Conservation (phyloP, 148 eudicot species). For the Vaccinium myrtillus region DNA sequence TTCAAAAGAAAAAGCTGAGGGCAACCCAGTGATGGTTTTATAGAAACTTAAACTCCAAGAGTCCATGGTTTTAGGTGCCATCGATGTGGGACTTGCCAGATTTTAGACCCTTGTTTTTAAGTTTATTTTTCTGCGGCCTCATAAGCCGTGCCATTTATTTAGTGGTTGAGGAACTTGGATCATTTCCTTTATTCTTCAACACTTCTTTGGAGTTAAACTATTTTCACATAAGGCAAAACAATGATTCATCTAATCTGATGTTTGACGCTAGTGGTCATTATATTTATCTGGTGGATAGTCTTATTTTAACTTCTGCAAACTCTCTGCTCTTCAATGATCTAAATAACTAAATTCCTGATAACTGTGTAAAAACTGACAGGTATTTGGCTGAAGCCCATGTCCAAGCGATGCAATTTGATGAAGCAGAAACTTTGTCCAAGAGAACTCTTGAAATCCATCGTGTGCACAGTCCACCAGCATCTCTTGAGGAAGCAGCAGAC, state of each 20-base stretch:
- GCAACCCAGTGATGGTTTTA: not conserved
- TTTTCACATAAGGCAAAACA: not conserved
- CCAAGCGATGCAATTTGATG: conserved; percentile 97
- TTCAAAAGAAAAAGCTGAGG: not conserved
- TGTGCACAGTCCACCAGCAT: conserved; percentile 87
- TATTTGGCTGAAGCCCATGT: conserved; percentile 97
- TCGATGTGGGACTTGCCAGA: not conserved
- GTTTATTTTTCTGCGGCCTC: not conserved
- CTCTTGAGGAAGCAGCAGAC: conserved; percentile 96
- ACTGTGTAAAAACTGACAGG: conserved; percentile 35
- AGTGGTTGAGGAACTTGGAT: not conserved
- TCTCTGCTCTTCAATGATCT: not conserved
- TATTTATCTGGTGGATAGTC: conserved; percentile 9
- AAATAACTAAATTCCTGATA: not conserved
- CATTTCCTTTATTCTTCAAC: not conserved
- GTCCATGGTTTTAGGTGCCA: not conserved
- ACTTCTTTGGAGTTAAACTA: not conserved
- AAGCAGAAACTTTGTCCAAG: conserved; percentile 80
- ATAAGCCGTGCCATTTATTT: not conserved
- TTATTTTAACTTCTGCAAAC: conserved; percentile 6
- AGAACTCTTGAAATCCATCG: conserved; percentile 93
- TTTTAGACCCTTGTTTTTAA: not conserved
- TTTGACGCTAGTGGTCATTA: not conserved
- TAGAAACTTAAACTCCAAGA: not conserved
- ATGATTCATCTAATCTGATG: not conserved